phyloP scores from a whole-genome alignment of 306 rosid genomes.

The Herpetospermum pedunculosum region DNA sequence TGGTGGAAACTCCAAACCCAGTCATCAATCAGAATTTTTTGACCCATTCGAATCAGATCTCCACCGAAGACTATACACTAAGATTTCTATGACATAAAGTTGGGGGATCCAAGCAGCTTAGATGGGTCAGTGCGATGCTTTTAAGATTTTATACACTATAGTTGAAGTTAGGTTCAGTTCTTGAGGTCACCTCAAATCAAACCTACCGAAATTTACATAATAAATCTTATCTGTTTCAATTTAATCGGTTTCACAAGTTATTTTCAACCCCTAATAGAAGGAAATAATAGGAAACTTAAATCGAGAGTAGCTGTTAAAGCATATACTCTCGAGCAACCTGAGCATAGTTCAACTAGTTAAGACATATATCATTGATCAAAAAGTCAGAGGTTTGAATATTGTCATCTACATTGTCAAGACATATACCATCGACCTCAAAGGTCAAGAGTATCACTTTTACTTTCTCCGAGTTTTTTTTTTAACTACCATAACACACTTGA shows the following conservation, averaged over 20 bases:
- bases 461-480: too few species aligned
- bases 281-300: background rate
- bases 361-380: too few species aligned
- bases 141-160: background rate
- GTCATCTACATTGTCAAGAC: too few species aligned
- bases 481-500: background rate
- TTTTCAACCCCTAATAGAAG: background rate
- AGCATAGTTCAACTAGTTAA: too few species aligned
- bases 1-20: background rate
- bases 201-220: background rate
- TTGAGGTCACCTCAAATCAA: background rate
- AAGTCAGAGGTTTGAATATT: too few species aligned
- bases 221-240: too few species aligned
- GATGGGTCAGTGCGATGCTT: background rate
- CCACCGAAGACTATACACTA: background rate
- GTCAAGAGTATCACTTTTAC: too few species aligned
- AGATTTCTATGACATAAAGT: background rate
- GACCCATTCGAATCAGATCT: background rate
- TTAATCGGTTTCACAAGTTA: background rate
- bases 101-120: background rate
- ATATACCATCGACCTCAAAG: too few species aligned
- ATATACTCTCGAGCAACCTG: too few species aligned
- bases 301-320: too few species aligned
- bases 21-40: background rate
- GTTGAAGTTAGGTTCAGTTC: background rate